phyloP scores from a whole-genome alignment of 2,329 filamentous ascomycete species.

The Annulohypoxylon truncatum region DNA sequence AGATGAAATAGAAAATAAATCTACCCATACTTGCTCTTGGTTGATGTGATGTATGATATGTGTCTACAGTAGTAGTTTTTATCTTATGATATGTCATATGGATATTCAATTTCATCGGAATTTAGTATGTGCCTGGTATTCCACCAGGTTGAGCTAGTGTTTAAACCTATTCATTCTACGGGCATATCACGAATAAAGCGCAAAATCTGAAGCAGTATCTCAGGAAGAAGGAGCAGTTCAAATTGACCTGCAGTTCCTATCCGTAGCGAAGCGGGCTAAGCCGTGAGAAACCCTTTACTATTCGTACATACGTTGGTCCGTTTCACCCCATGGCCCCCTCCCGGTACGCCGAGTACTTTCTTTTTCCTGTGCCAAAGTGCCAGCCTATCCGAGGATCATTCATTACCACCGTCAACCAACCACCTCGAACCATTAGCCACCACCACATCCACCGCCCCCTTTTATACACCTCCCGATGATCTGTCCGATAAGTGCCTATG shows the following conservation, averaged over 20 bases:
- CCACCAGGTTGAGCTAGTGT: background rate
- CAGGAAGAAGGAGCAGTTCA: background rate
- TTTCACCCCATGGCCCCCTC: background rate
- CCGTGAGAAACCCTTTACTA: background rate
- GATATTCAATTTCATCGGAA: no score
- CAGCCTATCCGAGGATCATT: background rate
- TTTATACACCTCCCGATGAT: background rate
- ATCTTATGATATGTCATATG: no score
- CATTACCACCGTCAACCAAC: background rate
- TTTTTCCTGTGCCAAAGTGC: conserved; percentile 14
- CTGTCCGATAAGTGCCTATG: background rate
- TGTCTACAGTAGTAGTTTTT: no score
- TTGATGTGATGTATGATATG: background rate
- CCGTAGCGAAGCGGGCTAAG: background rate
- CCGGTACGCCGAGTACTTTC: conserved; percentile 6
- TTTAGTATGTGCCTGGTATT: no score
- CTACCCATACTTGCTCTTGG: background rate
- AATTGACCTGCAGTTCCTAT: background rate
- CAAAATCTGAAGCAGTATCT: background rate
- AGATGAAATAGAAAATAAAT: background rate
- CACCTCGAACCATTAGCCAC: background rate
- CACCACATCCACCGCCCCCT: background rate
- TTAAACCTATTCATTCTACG: background rate
- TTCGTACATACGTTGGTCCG: background rate
- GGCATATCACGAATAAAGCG: background rate